Evolutionary conservation across 495 filamentous ascomycete genomes (phyloP).

Genomic region (Hypoxylon fuscum): DNA sequence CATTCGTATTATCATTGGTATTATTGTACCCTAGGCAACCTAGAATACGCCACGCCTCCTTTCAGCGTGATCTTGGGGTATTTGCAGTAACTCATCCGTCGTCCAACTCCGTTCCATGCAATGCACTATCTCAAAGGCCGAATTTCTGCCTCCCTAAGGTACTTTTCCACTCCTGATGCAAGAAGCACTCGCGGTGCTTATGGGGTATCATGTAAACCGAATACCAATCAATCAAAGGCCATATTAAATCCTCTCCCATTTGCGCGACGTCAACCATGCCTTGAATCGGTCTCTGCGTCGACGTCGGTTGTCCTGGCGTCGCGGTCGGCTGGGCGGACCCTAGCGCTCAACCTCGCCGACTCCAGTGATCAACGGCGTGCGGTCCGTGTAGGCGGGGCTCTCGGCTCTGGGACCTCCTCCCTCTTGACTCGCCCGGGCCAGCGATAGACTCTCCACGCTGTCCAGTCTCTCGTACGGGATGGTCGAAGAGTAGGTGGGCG

Average conservation of each 20-base stretch:
- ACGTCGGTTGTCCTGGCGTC: neutral
- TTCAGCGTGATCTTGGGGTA: no score
- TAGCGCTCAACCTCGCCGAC: conserved; percentile 15
- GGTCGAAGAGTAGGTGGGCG: conserved; percentile 71
- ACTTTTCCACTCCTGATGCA: conserved; percentile 18
- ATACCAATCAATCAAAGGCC: conserved; percentile 2
- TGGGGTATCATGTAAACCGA: conserved; percentile 32
- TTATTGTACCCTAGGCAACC: no score
- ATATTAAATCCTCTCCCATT: neutral
- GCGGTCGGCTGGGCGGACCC: conserved; percentile 8
- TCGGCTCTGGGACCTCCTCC: conserved; percentile 1
- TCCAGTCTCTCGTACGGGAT: conserved; percentile 36
- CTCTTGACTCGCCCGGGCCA: conserved; percentile 22
- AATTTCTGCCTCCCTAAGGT: no score
- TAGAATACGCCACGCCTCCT: no score
- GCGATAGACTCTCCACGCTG: conserved; percentile 36
- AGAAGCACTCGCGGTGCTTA: conserved; percentile 9
- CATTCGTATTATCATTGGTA: no score
- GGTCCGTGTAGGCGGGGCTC: conserved; percentile 33
- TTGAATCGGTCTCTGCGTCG: neutral
- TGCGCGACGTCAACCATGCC: conserved; percentile 5
- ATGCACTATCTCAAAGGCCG: no score
- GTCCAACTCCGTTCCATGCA: conserved; percentile 12
- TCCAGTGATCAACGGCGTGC: conserved; percentile 16
- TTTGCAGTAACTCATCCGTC: no score